phyloP scores from a whole-genome alignment of 2,329 filamentous ascomycete species.

The Beauveria scarabaeidicola region DNA sequence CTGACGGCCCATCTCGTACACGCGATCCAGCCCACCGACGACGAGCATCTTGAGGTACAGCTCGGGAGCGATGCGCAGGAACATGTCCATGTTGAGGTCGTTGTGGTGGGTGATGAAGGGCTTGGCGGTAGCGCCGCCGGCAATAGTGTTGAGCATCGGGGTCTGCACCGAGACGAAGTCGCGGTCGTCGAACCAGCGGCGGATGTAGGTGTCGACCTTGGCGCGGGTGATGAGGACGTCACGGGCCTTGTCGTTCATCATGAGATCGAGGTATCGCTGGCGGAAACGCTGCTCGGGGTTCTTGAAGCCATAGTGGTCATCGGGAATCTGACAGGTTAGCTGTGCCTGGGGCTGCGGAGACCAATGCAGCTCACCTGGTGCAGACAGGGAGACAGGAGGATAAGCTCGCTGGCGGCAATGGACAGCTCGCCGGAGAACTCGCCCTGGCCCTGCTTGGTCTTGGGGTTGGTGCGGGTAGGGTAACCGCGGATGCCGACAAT shows the following conservation, averaged over 20 bases:
- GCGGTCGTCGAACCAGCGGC: conserved; percentile 76
- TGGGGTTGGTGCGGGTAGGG: conserved; percentile 64
- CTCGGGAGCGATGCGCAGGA: conserved; percentile 90
- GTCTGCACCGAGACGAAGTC: conserved; percentile 95
- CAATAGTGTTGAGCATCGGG: conserved; percentile 93
- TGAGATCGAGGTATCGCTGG: conserved; percentile 88
- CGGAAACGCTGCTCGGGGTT: conserved; percentile 90
- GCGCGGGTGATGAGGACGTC: conserved; percentile 77
- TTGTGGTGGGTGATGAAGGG: conserved; percentile 96
- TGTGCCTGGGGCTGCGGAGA: not conserved
- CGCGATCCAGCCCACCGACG: conserved; percentile 86
- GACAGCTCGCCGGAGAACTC: conserved; percentile 67
- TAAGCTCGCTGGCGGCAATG: conserved; percentile 81
- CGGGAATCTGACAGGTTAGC: conserved; percentile 41
- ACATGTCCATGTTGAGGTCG: conserved; percentile 89
- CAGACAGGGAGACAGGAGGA: conserved; percentile 81
- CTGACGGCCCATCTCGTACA: conserved; percentile 92
- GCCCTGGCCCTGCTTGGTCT: conserved; percentile 76
- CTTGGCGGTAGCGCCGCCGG: conserved; percentile 86
- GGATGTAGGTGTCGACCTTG: conserved; percentile 83
- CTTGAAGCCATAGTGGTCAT: conserved; percentile 90
- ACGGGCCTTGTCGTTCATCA: conserved; percentile 86
- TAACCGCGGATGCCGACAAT: conserved; percentile 58
- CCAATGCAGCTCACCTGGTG: conserved; percentile 50
- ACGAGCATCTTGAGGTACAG: conserved; percentile 94